Evolutionary conservation across 1,284 basidiomycete genomes (phyloP).

Genomic region (Rhodotorula sp.): DNA sequence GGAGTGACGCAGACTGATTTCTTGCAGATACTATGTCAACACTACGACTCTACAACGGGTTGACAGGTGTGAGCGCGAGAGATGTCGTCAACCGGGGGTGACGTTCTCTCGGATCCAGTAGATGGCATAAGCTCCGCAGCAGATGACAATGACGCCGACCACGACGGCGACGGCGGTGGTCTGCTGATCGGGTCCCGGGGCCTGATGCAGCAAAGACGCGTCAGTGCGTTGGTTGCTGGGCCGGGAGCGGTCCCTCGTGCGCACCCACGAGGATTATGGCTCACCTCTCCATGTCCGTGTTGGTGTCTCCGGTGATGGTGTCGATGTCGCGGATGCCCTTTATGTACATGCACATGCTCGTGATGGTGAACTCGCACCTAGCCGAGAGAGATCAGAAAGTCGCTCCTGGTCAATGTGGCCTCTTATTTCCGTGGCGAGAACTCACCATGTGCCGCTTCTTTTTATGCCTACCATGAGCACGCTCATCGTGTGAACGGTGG

Average conservation of each 20-base stretch:
- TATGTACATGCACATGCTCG: neutral
- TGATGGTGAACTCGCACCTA: neutral
- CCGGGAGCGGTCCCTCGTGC: too few species aligned
- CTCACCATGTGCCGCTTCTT: neutral
- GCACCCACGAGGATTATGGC: neutral
- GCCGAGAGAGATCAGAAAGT: neutral
- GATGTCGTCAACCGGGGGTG: too few species aligned
- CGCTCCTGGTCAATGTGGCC: neutral
- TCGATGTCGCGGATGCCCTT: neutral
- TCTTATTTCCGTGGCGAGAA: neutral
- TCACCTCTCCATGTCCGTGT: neutral
- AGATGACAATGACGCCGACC: neutral
- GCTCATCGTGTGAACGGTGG: neutral
- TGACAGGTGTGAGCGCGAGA: too few species aligned
- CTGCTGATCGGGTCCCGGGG: neutral
- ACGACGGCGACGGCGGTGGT: neutral
- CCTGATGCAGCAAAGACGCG: neutral
- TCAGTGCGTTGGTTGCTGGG: neutral
- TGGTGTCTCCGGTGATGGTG: slow-evolving; percentile 1
- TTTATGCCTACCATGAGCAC: neutral
- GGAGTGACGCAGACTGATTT: neutral
- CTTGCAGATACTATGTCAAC: neutral
- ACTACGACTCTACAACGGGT: neutral
- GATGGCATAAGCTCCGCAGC: neutral
- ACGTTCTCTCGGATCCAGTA: neutral